Percentiles rank a stretch among this genome's conserved stretches.
phyloP scores from a whole-genome alignment of 768 basidiomycete species.

The Collybia sordida region DNA sequence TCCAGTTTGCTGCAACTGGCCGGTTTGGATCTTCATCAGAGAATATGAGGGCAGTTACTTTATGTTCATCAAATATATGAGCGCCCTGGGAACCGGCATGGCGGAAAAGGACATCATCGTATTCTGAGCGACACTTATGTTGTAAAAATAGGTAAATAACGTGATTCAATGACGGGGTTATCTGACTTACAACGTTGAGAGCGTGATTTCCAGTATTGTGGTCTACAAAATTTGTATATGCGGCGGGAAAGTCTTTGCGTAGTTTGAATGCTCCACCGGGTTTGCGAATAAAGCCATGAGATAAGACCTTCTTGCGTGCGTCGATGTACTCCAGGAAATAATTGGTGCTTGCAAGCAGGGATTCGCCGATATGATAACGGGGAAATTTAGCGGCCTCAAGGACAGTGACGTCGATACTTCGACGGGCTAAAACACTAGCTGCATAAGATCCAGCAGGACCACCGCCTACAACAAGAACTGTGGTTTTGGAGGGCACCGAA shows the following conservation, averaged over 20 bases:
- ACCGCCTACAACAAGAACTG: slow-evolving; percentile 39
- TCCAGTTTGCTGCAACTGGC: too few relatives aligned
- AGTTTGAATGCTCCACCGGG: slow-evolving; percentile 64
- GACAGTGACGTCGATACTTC: slow-evolving; percentile 51
- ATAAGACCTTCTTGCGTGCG: slow-evolving; percentile 23
- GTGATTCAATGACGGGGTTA: too few relatives aligned
- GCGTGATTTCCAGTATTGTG: slow-evolving; percentile 46
- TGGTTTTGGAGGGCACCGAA: slow-evolving; percentile 26
- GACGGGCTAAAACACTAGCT: slow-evolving; percentile 42
- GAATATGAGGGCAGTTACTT: too few relatives aligned
- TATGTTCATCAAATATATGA: too few relatives aligned
- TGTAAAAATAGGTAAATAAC: too few relatives aligned
- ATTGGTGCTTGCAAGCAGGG: slow-evolving; percentile 29
- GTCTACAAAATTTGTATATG: slow-evolving; percentile 60
- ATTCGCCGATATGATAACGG: slow-evolving; percentile 42
- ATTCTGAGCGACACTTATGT: too few relatives aligned
- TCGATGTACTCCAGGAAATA: slow-evolving; percentile 34
- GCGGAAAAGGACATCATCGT: too few relatives aligned
- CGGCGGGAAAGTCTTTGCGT: slow-evolving; percentile 28
- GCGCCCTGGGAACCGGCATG: too few relatives aligned
- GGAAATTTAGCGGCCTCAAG: slow-evolving; percentile 46
- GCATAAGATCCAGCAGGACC: slow-evolving; percentile 49
- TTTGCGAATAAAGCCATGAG: slow-evolving; percentile 29
- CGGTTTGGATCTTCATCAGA: too few relatives aligned
- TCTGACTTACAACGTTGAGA: slow-evolving; percentile 64